Percentiles rank a stretch among this genome's conserved stretches.
These are phyloP conservation scores for Pleurotus tuber-regium DNA, from an alignment of 768 basidiomycete species.

Conservation along the genomic window DNA sequence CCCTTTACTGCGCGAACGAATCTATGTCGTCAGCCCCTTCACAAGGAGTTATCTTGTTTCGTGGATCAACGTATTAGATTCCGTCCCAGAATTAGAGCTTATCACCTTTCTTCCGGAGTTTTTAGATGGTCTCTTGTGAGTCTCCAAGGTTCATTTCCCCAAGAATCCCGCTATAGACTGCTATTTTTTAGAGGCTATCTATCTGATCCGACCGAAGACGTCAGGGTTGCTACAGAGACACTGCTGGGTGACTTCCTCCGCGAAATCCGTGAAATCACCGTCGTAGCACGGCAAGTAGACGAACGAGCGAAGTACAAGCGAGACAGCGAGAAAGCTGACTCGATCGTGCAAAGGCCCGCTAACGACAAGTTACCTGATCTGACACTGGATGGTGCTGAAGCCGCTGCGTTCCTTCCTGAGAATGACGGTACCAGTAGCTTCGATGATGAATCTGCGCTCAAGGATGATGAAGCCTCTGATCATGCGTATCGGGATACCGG, in stretches of 20 bases:
- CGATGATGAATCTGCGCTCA: slow-evolving; percentile 38
- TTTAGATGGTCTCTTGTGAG: slow-evolving; percentile 88
- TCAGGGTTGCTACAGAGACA: slow-evolving; percentile 87
- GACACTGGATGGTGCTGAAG: slow-evolving; percentile 55
- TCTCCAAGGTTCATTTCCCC: too few species aligned
- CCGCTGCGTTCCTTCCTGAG: slow-evolving; percentile 53
- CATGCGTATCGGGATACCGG: slow-evolving; percentile 61
- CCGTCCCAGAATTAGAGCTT: slow-evolving; percentile 94
- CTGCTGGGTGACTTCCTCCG: slow-evolving; percentile 86
- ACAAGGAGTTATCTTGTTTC: slow-evolving; percentile 95
- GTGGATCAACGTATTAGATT: slow-evolving; percentile 95
- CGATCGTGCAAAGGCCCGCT: slow-evolving; percentile 36
- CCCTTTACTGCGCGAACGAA: slow-evolving; percentile 87
- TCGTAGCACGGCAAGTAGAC: slow-evolving; percentile 65
- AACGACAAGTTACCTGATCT: slow-evolving; percentile 58
- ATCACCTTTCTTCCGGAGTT: slow-evolving; percentile 95
- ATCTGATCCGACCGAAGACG: slow-evolving; percentile 92
- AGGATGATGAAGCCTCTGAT: slow-evolving; percentile 46
- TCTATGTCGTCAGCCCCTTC: slow-evolving; percentile 94
- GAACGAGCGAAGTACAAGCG: slow-evolving; percentile 46
- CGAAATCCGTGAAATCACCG: slow-evolving; percentile 85
- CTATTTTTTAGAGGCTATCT: slow-evolving; percentile 74
- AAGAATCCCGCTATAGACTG: slow-evolving; percentile 7
- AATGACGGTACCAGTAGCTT: slow-evolving; percentile 40
- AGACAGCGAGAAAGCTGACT: slow-evolving; percentile 37